Evolutionary conservation across 495 filamentous ascomycete genomes (phyloP).

Genomic region (Eremomyces bilateralis): DNA sequence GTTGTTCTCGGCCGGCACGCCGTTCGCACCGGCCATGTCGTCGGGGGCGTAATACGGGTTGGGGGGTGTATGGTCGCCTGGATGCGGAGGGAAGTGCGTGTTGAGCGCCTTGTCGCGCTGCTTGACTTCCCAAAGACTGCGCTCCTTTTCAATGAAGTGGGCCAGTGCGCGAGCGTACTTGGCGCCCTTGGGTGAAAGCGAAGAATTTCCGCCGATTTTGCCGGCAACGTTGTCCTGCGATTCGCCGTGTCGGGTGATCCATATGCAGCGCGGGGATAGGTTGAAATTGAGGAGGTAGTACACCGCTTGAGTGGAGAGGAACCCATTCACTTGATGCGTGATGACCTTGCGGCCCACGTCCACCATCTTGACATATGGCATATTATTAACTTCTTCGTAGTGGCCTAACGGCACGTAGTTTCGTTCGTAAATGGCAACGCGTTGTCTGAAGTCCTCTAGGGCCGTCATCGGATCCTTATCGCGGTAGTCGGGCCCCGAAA

Average conservation of each 20-base stretch:
- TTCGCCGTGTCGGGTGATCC: constrained; percentile 90
- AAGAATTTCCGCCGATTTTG: constrained; percentile 69
- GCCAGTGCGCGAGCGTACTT: constrained; percentile 51
- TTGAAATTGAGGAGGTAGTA: constrained; percentile 95
- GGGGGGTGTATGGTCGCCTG: constrained; percentile 81
- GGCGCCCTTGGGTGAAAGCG: constrained; percentile 52
- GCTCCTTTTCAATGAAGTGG: constrained; percentile 53
- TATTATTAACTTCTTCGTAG: constrained; percentile 68
- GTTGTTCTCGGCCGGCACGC: constrained; percentile 38
- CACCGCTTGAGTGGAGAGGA: constrained; percentile 71
- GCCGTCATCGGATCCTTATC: constrained; percentile 71
- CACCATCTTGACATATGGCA: constrained; percentile 94
- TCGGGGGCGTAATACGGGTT: constrained; percentile 55
- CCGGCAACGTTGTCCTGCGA: constrained; percentile 58
- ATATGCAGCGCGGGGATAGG: constrained; percentile 81
- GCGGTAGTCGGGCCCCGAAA: constrained; percentile 92
- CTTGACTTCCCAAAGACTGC: constrained; percentile 51
- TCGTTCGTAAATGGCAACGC: constrained; percentile 81
- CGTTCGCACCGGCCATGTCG: constrained; percentile 23
- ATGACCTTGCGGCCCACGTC: constrained; percentile 91
- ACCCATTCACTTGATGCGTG: constrained; percentile 72
- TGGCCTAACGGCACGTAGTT: constrained; percentile 81
- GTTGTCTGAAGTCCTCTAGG: constrained; percentile 75
- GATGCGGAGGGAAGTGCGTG: constrained; percentile 56
- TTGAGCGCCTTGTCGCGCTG: constrained; percentile 50